Base-by-base conservation (phyloP, 768 basidiomycete genomes). In the Rhizopogon rudus region DNA sequence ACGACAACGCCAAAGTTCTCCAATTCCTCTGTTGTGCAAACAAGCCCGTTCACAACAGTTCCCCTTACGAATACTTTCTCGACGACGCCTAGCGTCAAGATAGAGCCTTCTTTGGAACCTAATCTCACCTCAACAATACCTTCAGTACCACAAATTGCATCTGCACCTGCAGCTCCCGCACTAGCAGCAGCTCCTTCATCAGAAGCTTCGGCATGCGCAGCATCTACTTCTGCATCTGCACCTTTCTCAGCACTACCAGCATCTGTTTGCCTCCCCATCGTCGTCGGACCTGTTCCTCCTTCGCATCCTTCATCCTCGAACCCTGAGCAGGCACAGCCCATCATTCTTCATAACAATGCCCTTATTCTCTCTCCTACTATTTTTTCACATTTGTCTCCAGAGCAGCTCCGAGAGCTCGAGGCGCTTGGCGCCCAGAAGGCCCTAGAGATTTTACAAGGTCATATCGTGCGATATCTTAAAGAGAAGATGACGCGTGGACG, bases 401-500 rank as follows among this genome's bases (percentile, higher is more conserved):
- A 87, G 57, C 87, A 87, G 68, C 72, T 96, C 43, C 80, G 78
- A 54, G 86, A 88, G 44, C 73, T 95, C 28, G 88, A 93, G 69
- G 79, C 80, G 51, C 81, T 93, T 68, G 91, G 91, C 2, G 89
- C 91, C 0, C 82, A 87, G 66, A 84, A 87, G 60, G 92, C 93
- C 6, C 71, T 96, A 51, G 81, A 83, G 60, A 85, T 92, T 20
- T 73, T 96, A 54, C 92, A 93, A 58, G 84, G 81, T 2, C 88
- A 93, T 63, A 91, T 95, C 67, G 89, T 93, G 42, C 81, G 87
- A 52, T 89, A 86, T 57, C 71, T 93, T 65, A 95, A 94, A 71
- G 89, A 93, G 67, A 77, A 75, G 59, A 81, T 84, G 60, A 68
- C 63, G 61, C 57, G 61, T 40, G 57, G 59, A 17, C 55, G 63